Base-by-base conservation (phyloP, 2,329 filamentous ascomycete species). In the Bipolaris gigantea region DNA sequence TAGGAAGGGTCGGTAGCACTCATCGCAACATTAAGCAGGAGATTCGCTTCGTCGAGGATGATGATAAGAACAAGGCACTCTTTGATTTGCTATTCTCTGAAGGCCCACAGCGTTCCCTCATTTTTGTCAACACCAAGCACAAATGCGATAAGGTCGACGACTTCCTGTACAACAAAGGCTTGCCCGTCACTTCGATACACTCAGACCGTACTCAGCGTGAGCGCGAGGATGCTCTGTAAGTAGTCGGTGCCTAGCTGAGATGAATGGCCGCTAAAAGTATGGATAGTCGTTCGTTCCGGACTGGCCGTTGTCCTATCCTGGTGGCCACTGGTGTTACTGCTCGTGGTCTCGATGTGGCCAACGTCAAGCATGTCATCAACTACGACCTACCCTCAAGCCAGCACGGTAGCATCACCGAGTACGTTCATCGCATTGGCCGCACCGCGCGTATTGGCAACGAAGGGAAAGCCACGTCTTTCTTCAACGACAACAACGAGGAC, bases 401-500 rank as follows among this genome's bases (percentile, higher is more conserved):
- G 0, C 83, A 93, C 63, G 92, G 91, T n/a, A 93, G 92, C 2
- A 96, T 97, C 51, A 86, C 90, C 44, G 94, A 97, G 72, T 99
- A 97, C 65, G 86, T 89, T 23, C 94, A 99, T 70, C 90, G 94
- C 11, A 97, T 97, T 70, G 94, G 94, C 58, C 92, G 94, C 56
- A 99, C 94, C 63, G 94, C 90, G 50, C 90, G 94, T 48, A 97
- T 97, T 69, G 94, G 94, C 2, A 89, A 96, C 63, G 82, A 83
- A 40, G 94, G 94, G 16, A 77, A 92, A 5, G 92, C 94, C 0
- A 93, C 89, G 0, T 96, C 93, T 0, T 93, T 99, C 77, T 97
- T 88, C 79, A 90, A 87, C 23, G 87, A 92, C 1, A 79, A 82
- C 0, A 89, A 97, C 64, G 84, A 89, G 51, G 82, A 87, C 3